phyloP scores from a whole-genome alignment of 495 filamentous ascomycete species.

The Aspergillus conjunctus region DNA sequence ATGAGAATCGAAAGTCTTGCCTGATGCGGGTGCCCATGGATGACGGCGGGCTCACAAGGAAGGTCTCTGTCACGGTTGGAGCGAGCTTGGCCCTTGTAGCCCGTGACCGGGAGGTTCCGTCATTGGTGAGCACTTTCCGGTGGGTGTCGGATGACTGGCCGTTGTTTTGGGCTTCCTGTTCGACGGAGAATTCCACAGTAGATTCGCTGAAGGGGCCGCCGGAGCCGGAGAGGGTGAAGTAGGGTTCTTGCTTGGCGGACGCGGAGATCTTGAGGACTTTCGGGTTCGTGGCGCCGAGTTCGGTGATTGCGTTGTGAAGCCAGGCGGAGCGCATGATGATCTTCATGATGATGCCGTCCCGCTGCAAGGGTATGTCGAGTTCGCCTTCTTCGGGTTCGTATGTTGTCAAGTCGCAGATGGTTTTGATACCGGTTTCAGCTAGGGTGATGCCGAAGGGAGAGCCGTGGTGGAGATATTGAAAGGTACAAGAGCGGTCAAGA shows the following conservation, averaged over 20 bases:
- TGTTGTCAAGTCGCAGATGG: slow-evolving; percentile 88
- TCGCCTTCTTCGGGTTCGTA: slow-evolving; percentile 69
- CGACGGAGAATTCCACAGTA: slow-evolving; percentile 79
- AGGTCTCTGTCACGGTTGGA: slow-evolving; percentile 53
- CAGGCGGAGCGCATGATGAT: slow-evolving; percentile 88
- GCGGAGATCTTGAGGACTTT: slow-evolving; percentile 64
- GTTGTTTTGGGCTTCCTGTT: slow-evolving; percentile 47
- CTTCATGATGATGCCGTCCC: slow-evolving; percentile 79
- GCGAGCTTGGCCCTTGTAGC: slow-evolving; percentile 51
- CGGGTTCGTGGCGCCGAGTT: slow-evolving; percentile 75
- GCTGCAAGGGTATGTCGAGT: slow-evolving; percentile 79
- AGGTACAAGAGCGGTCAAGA: slow-evolving; percentile 76
- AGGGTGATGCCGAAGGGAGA: slow-evolving; percentile 78
- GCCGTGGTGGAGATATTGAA: slow-evolving; percentile 73
- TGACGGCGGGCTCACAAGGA: slow-evolving; percentile 48
- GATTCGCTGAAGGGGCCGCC: slow-evolving; percentile 77
- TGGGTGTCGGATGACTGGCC: slow-evolving; percentile 23
- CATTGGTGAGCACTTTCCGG: slow-evolving; percentile 37
- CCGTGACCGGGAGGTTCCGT: slow-evolving; percentile 41
- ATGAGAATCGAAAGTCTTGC: slow-evolving; percentile 72
- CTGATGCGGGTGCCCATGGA: slow-evolving; percentile 43
- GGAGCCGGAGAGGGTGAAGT: slow-evolving; percentile 69
- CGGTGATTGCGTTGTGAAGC: slow-evolving; percentile 81
- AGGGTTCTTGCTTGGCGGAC: slow-evolving; percentile 61
- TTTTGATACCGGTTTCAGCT: slow-evolving; percentile 82